Conservation (phyloP, 345 rosid genomes). For the Mallotus nudiflorus region DNA sequence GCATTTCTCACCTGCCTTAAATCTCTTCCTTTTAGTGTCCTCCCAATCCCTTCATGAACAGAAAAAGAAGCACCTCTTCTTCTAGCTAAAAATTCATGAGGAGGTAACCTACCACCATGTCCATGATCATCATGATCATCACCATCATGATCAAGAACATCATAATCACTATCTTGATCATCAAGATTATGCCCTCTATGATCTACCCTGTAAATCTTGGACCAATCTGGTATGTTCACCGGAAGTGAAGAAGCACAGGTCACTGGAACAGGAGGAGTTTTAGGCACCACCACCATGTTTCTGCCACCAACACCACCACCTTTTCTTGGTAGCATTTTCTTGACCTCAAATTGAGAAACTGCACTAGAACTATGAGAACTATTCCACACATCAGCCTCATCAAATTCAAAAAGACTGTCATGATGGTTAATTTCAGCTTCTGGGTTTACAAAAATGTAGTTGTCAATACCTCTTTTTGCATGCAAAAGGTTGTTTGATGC, state of each 20-base stretch:
- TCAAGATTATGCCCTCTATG: conserved; percentile 19
- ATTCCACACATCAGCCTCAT: conserved; percentile 55
- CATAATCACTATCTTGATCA: not conserved
- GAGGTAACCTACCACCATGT: conserved; percentile 37
- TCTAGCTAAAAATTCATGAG: conserved; percentile 47
- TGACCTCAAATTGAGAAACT: conserved; percentile 25
- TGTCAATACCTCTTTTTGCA: conserved; percentile 31
- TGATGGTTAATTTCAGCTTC: conserved; percentile 22
- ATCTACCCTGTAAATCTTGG: conserved; percentile 54
- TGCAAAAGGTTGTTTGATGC: conserved; percentile 50
- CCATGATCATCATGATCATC: conserved; percentile 15
- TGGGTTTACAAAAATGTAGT: conserved; percentile 41
- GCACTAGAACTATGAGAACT: conserved; percentile 4
- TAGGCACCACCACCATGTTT: conserved; percentile 8
- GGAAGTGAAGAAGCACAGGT: conserved; percentile 60
- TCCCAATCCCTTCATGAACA: conserved; percentile 48
- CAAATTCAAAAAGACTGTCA: conserved; percentile 48
- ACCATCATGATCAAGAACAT: conserved; percentile 10
- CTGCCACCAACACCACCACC: conserved; percentile 19
- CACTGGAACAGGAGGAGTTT: conserved; percentile 9
- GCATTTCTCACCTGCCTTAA: conserved; percentile 49
- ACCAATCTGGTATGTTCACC: conserved; percentile 80
- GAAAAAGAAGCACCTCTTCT: conserved; percentile 46
- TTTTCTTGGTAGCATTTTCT: conserved; percentile 41
- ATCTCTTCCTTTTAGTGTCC: conserved; percentile 53